phyloP scores from a whole-genome alignment of 1,284 basidiomycete genomes.

The Dichomitus squalens region DNA sequence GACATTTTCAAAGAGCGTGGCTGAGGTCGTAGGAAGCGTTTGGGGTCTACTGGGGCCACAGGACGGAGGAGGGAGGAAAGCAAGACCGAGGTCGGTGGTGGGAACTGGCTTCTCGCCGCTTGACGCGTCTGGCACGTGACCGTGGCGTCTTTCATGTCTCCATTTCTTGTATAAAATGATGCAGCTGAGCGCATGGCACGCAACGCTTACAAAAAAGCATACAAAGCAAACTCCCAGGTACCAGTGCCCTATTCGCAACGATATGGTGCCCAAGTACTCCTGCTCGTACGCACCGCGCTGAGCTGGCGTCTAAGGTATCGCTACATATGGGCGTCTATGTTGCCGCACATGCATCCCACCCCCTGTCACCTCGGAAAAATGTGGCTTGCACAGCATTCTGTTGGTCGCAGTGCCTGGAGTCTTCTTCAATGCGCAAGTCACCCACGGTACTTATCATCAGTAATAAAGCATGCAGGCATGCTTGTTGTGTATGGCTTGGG shows the following conservation, averaged over 20 bases:
- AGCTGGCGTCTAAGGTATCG: no score
- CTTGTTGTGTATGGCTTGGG: neutral
- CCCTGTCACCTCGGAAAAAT: neutral
- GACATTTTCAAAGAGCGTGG: neutral
- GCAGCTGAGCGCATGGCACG: no score
- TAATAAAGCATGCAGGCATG: no score
- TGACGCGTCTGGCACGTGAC: conserved; percentile 22
- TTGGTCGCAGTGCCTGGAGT: no score
- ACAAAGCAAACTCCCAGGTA: no score
- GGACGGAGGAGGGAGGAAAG: neutral
- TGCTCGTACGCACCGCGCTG: no score
- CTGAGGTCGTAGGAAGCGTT: neutral
- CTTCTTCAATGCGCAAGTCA: no score
- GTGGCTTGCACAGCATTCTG: neutral
- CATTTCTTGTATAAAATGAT: neutral
- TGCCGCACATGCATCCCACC: neutral
- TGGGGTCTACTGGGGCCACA: neutral
- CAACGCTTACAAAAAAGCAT: no score
- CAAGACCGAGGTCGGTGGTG: neutral
- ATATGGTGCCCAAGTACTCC: no score
- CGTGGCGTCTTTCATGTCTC: neutral
- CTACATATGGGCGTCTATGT: no score
- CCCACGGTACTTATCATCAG: no score
- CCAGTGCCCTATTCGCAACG: no score
- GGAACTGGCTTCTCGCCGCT: neutral